Base-by-base conservation (phyloP, 2,329 filamentous ascomycete genomes). In the Fusarium keratoplasticum region DNA sequence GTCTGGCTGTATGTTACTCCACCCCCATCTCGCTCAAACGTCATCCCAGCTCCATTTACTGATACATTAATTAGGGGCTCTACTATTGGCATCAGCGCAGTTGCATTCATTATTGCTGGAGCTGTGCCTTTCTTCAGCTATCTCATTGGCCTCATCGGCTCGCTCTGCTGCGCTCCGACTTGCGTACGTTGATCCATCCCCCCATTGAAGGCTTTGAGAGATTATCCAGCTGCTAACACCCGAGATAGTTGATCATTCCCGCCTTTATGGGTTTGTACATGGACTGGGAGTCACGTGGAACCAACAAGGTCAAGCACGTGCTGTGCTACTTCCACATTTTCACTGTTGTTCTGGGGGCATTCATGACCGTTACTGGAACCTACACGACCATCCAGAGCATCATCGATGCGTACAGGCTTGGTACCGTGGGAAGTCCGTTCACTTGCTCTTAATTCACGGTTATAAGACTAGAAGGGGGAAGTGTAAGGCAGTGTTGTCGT, bases 371-470 rank as follows among this genome's bases (percentile, higher is more conserved):
- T 36, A 69, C 73, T 20, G 76, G 78, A 27, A 78, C 78, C 1
- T 79, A 78, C 31, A 79, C 76, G 1, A 78, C 74, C 2, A 70
- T 79, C 40, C 75, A 79, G 61, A 79, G 77, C 29, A 77, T 79
- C 18, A 64, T 78, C 5, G 66, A 79, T 54, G 78, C 77, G 3
- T 80, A 80, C 36, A 55, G 38, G 10, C 60, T 69, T 13, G 75
- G 77, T 11, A 54, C 59, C 2, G 76, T 80, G 25, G 68, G 70
- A 11, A 64, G 58, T 1, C 66, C 76, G 9, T 78, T 78, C 54
- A 75, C 72, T 4, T 79, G 77, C 25, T 54, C 47, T 20, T 54
- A 54, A 54, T 2, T n/a, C 6, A n/a, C 6, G 47, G 40, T 44
- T 44, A 1, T 4, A 44, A 22, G 13, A 4, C 13, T 4, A 44